Evolutionary conservation across 2,329 filamentous ascomycete species (phyloP).

Genomic region (Fusarium pseudonygamai): DNA sequence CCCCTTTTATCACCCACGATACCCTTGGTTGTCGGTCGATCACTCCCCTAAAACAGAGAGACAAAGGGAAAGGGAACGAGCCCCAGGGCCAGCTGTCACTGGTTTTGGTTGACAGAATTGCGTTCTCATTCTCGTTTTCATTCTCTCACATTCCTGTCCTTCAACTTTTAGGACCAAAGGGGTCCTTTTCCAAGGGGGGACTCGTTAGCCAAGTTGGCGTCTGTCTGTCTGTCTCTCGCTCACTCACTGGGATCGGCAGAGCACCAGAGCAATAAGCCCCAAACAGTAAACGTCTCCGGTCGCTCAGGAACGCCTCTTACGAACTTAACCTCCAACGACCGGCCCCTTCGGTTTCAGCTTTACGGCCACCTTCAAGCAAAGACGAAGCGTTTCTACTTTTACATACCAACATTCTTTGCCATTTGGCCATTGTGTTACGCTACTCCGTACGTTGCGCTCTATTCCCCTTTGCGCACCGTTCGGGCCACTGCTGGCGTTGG

Average conservation of each 20-base stretch:
- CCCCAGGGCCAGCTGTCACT: neutral
- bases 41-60: neutral
- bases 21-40: slow-evolving; percentile 3
- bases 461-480: slow-evolving; percentile 21
- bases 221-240: neutral
- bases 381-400: neutral
- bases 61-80: slow-evolving; percentile 13
- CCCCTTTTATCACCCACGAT: slow-evolving; percentile 36
- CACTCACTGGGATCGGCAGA: slow-evolving; percentile 3
- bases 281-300: slow-evolving; percentile 25
- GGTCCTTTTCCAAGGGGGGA: neutral
- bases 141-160: slow-evolving; percentile 16
- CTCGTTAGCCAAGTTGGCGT: neutral
- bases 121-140: neutral
- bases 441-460: slow-evolving; percentile 17
- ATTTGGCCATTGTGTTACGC: slow-evolving; percentile 8
- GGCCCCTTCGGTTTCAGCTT: slow-evolving; percentile 23
- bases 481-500: slow-evolving; percentile 37
- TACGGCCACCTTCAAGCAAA: slow-evolving; percentile 4
- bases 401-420: neutral
- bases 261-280: slow-evolving; percentile 1
- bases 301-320: slow-evolving; percentile 32
- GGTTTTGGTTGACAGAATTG: slow-evolving; percentile 2
- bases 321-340: slow-evolving; percentile 21
- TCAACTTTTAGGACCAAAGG: slow-evolving; percentile 10